Evolutionary conservation across 805 yeast species (phyloP).

Genomic region (Yamadazyma endophytica): DNA sequence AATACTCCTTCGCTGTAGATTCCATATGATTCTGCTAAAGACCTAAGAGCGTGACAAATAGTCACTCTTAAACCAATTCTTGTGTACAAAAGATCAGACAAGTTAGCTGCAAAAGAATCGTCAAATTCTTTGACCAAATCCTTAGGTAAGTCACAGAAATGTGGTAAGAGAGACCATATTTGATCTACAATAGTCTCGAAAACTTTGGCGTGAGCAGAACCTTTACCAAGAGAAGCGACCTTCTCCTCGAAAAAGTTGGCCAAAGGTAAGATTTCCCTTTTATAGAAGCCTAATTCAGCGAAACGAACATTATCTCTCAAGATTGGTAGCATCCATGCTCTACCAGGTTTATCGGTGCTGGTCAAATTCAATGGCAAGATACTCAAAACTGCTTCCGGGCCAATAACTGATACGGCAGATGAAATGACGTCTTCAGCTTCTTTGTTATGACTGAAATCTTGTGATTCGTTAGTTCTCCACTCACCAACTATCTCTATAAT

Average conservation of each 20-base stretch:
- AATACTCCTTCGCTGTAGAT: constrained; percentile 59
- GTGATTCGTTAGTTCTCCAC: constrained; percentile 77
- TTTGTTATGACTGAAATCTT: constrained; percentile 59
- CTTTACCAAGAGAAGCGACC: constrained; percentile 41
- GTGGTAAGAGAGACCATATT: constrained; percentile 87
- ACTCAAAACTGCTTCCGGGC: constrained; percentile 78
- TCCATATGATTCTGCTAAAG: constrained; percentile 72
- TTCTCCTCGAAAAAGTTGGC: constrained; percentile 50
- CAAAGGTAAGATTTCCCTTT: constrained; percentile 62
- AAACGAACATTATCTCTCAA: constrained; percentile 80
- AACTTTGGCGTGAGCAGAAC: constrained; percentile 69
- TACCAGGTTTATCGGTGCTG: constrained; percentile 60
- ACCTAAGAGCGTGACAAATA: constrained; percentile 78
- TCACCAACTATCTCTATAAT: constrained; percentile 73
- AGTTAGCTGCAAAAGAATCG: constrained; percentile 70
- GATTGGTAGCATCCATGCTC: constrained; percentile 94
- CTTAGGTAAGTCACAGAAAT: constrained; percentile 79
- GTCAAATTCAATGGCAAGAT: constrained; percentile 76
- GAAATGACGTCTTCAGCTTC: constrained; percentile 81
- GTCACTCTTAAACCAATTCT: constrained; percentile 70
- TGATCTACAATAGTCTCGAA: constrained; percentile 86
- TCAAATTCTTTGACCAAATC: constrained; percentile 66
- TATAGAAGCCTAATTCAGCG: constrained; percentile 64
- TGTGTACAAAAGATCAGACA: constrained; percentile 72
- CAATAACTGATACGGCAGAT: constrained; percentile 73